A percentile compares a stretch with the other conserved stretches of the same genome.
Conservation (phyloP, 2,329 filamentous ascomycete species). For the Colletotrichum scovillei region DNA sequence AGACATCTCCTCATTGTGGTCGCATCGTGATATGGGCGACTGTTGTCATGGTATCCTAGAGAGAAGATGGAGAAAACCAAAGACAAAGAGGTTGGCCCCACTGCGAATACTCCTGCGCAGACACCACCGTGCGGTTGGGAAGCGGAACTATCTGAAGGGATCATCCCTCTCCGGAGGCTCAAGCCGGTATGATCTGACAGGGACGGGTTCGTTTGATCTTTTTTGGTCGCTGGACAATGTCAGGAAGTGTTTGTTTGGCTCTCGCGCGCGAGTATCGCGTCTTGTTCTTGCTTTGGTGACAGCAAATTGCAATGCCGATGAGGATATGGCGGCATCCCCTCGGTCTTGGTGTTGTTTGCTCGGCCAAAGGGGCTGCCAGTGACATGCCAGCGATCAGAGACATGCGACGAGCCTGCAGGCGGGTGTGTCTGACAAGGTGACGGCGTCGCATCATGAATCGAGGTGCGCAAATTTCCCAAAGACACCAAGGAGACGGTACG, state of each 20-base stretch:
- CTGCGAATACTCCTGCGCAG: background rate
- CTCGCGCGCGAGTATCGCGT: background rate
- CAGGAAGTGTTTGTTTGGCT: background rate
- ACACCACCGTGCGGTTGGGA: background rate
- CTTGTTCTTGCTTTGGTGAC: background rate
- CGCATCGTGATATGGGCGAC: background rate
- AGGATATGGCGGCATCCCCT: background rate
- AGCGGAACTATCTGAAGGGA: background rate
- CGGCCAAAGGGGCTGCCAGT: background rate
- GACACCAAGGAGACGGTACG: constrained; percentile 3
- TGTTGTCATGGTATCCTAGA: constrained; percentile 2
- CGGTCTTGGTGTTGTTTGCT: constrained; percentile 1
- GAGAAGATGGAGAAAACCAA: background rate
- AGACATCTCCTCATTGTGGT: constrained; percentile 14
- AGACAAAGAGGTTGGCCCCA: background rate
- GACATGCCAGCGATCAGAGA: constrained; percentile 12
- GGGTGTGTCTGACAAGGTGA: constrained; percentile 5
- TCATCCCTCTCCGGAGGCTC: constrained; percentile 12
- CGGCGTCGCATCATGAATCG: background rate
- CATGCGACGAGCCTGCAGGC: constrained; percentile 10
- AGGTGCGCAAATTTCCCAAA: background rate
- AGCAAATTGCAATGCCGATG: background rate
- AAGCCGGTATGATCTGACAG: constrained; percentile 14
- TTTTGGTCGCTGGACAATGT: constrained; percentile 7
- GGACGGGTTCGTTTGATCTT: constrained; percentile 15